These are phyloP conservation scores for Aspergillus baeticus DNA, from an alignment of 495 filamentous ascomycete species.

Conservation along the genomic window DNA sequence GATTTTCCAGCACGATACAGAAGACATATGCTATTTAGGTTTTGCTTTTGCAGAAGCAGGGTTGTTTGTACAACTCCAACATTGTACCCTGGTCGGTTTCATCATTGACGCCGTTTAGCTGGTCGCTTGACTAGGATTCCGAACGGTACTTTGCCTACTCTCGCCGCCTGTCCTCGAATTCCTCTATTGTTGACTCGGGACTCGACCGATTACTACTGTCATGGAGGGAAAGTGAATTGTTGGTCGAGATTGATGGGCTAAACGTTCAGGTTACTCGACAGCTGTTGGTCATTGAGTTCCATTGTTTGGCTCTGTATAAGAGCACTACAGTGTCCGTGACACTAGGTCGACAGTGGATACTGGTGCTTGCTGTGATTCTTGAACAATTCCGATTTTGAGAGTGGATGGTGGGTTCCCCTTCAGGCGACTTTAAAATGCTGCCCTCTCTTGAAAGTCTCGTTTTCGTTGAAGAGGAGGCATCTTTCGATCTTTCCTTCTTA, in stretches of 20 bases:
- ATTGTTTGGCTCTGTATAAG: neutral
- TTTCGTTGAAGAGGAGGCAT: neutral
- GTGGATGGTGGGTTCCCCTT: constrained; percentile 6
- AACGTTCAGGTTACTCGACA: neutral
- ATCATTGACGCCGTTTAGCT: neutral
- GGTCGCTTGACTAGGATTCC: neutral
- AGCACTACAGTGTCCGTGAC: neutral
- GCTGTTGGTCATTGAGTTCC: constrained; percentile 2
- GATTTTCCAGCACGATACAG: no score
- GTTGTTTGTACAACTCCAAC: neutral
- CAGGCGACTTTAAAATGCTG: constrained; percentile 5
- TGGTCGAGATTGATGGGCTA: neutral
- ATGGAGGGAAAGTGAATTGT: neutral
- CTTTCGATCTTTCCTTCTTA: neutral
- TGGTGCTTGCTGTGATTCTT: neutral
- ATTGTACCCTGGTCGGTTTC: neutral
- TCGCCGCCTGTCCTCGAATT: neutral
- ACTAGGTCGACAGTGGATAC: neutral
- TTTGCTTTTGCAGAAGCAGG: no score
- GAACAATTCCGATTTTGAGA: neutral
- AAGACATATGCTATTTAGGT: no score
- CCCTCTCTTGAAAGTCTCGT: neutral
- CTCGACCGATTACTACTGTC: no score
- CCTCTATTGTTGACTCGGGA: neutral
- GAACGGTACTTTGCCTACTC: neutral